phyloP scores from a whole-genome alignment of 495 filamentous ascomycete species.

The Aspergillus asperescens region DNA sequence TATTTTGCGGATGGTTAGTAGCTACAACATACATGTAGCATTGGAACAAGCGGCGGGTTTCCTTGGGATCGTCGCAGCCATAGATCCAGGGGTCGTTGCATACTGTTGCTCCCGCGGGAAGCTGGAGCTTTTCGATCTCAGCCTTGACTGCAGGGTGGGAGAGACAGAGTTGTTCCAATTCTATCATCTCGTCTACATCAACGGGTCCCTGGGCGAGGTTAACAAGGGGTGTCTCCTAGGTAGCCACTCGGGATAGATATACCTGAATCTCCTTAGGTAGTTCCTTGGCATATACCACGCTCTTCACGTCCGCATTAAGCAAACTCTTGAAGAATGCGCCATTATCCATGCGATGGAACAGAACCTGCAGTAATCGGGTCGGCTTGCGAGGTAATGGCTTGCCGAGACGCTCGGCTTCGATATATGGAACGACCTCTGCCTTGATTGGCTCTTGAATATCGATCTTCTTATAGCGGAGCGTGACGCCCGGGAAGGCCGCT shows the following conservation, averaged over 20 bases:
- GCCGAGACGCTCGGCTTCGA: conserved; percentile 35
- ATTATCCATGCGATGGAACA: conserved; percentile 37
- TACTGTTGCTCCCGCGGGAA: conserved; percentile 36
- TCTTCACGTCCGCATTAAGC: conserved; percentile 31
- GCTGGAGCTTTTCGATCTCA: conserved; percentile 40
- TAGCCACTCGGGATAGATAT: background rate
- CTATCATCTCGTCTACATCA: conserved; percentile 40
- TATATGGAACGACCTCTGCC: conserved; percentile 35
- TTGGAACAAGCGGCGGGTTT: conserved; percentile 38
- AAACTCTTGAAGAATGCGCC: conserved; percentile 38
- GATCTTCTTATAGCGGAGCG: conserved; percentile 37
- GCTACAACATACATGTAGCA: conserved; percentile 43
- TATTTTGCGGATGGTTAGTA: conserved; percentile 43
- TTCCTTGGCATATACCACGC: conserved; percentile 34
- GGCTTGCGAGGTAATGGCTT: conserved; percentile 30
- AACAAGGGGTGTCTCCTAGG: background rate
- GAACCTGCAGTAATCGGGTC: conserved; percentile 34
- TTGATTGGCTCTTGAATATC: conserved; percentile 38
- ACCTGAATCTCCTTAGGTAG: conserved; percentile 38
- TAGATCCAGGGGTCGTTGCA: conserved; percentile 47
- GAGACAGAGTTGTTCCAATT: conserved; percentile 38
- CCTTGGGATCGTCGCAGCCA: conserved; percentile 33
- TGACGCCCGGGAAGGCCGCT: conserved; percentile 31
- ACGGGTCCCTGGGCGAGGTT: conserved; percentile 25
- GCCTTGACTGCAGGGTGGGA: conserved; percentile 38